Evolutionary conservation across 208 protist genomes (phyloP), one percentile per base, ranked within the genome.

Genomic region (Crithidia expoeki): DNA sequence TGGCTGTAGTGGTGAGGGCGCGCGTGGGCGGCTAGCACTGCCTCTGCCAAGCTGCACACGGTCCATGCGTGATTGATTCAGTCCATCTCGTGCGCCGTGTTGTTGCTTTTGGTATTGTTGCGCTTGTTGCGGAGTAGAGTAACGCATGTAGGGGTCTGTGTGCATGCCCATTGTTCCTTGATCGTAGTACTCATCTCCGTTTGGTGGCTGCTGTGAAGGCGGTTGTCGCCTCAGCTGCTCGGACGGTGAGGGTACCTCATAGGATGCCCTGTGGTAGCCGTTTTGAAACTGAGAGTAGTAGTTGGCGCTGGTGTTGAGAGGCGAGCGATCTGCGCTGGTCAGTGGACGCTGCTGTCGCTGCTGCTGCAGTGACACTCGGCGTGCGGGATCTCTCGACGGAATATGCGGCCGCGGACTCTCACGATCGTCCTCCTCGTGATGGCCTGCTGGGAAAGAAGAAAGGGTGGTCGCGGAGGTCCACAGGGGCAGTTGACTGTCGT

Each of bases 381-480:
- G 23, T 32, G 49, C 6, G 23, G 49, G 2, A 9, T 19, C 30
- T 38, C 17, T 16, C 21, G 16, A 53, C 2, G 59, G 59, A 16
- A 40, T 12, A 19, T 56, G 69, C 14, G 69, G 69, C 11, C 17
- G 58, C 69, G 69, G 69, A 23, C 69, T 74, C 33, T 30, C 60
- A 0, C 36, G 60, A 9, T 33, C 51, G 19, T 28, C 59, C 17
- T 34, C 28, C 1, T 40, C 23, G 17, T 47, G 16, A 14, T 33
- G 32, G 23, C 36, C n/a, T 9, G 44, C 27, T 7, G 52, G 46
- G 36, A 62, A 36, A 4, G 71, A 76, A 2, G 71, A 76, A 23
- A 70, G 34, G 16, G 71, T 66, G 4, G 71, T 76, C 5, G 71
- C 71, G 34, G 71, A 64, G 33, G 71, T 65, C 59, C 59, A 76